These are phyloP conservation scores for Plasmodium inui DNA, from an alignment of 169 alveolate species.

Conservation along the genomic window DNA sequence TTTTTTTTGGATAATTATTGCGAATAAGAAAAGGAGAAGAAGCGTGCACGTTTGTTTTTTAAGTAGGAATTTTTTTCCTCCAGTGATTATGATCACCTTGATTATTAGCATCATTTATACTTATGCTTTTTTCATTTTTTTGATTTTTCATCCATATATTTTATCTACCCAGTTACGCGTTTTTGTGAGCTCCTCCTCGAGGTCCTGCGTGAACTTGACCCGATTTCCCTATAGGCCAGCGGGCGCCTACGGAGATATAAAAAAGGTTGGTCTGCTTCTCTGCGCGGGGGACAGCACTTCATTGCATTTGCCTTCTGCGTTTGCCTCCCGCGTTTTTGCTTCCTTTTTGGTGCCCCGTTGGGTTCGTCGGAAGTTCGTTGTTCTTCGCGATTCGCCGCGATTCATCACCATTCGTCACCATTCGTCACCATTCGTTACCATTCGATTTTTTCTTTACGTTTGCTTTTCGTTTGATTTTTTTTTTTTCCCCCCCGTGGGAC, in stretches of 20 bases:
- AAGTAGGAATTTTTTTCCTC: not conserved
- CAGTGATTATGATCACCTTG: not conserved
- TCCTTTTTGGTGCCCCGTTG: not conserved
- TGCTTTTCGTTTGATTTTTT: not conserved
- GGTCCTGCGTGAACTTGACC: not conserved
- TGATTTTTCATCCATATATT: not conserved
- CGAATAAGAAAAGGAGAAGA: not conserved
- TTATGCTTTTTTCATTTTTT: not conserved
- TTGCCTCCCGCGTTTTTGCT: not conserved
- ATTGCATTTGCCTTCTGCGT: not conserved
- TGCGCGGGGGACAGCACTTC: not conserved
- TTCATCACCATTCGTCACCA: no score
- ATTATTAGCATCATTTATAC: not conserved
- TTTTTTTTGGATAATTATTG: not conserved
- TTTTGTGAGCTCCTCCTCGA: not conserved
- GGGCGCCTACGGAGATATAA: not conserved
- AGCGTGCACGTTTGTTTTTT: not conserved
- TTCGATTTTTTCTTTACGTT: not conserved
- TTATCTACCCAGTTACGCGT: not conserved
- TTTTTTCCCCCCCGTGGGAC: not conserved
- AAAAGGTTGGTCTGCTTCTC: not conserved
- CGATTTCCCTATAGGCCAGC: not conserved
- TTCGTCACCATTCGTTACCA: no score
- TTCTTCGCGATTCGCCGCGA: not conserved
- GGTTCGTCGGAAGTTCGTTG: not conserved